phyloP scores from a whole-genome alignment of 805 yeast genomes.

The Kazachstania bromeliacearum region DNA sequence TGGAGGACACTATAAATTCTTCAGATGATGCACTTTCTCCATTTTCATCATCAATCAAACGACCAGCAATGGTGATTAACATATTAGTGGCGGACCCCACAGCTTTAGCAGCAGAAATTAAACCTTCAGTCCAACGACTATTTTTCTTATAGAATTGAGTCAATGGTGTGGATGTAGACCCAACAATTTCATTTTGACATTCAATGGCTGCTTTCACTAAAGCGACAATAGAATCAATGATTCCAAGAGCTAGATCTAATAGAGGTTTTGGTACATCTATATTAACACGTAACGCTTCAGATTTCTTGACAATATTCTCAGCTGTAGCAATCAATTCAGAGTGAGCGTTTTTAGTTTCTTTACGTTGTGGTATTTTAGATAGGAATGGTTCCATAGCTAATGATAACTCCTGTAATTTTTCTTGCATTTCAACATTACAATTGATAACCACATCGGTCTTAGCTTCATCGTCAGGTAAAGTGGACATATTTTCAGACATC shows the following conservation, averaged over 20 bases:
- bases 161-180: constrained; percentile 35
- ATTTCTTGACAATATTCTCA: constrained; percentile 55
- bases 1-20: constrained; percentile 80
- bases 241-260: constrained; percentile 66
- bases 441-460: constrained; percentile 69
- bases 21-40: constrained; percentile 41
- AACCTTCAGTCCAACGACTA: constrained; percentile 89
- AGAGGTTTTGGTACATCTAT: constrained; percentile 58
- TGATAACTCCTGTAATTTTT: constrained; percentile 50
- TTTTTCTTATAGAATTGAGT: constrained; percentile 71
- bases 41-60: constrained; percentile 56
- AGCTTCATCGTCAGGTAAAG: constrained; percentile 47
- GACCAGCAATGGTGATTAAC: constrained; percentile 81
- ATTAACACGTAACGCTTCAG: constrained; percentile 52
- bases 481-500: constrained; percentile 42
- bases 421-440: constrained; percentile 67
- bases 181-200: constrained; percentile 68
- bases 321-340: constrained; percentile 68
- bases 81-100: constrained; percentile 77
- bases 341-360: constrained; percentile 55
- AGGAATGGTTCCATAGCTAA: constrained; percentile 45
- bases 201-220: constrained; percentile 69
- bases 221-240: constrained; percentile 66
- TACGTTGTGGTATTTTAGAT: constrained; percentile 12
- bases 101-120: constrained; percentile 79